Evolutionary conservation across 1,284 basidiomycete genomes (phyloP).

Genomic region (Stygiomarasmius scandens): DNA sequence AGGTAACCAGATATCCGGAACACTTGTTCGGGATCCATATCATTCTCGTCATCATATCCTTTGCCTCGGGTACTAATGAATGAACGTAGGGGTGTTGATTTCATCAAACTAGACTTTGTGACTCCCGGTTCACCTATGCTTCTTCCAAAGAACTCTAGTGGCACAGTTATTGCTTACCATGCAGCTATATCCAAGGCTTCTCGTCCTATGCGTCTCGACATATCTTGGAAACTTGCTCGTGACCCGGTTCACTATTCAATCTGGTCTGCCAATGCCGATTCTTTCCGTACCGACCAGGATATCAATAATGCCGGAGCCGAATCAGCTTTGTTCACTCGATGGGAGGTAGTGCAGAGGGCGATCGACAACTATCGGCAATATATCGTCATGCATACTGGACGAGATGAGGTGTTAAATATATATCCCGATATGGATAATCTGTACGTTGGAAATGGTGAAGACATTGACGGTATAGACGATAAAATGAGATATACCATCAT

Average conservation of each 20-base stretch:
- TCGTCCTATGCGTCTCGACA: constrained; percentile 15
- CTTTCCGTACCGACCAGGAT: constrained; percentile 17
- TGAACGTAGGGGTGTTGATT: constrained; percentile 15
- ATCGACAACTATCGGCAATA: constrained; percentile 17
- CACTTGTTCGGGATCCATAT: too few species aligned
- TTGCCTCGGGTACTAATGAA: too few species aligned
- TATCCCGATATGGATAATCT: constrained; percentile 18
- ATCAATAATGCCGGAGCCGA: constrained; percentile 15
- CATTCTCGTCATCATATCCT: too few species aligned
- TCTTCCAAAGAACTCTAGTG: constrained; percentile 10
- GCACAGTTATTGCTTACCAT: constrained; percentile 11
- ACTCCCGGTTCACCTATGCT: constrained; percentile 14
- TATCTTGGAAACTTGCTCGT: constrained; percentile 17
- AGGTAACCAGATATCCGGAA: too few species aligned
- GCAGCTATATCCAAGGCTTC: constrained; percentile 6
- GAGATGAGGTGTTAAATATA: constrained; percentile 11
- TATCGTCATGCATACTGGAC: not conserved
- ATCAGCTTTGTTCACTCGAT: constrained; percentile 4
- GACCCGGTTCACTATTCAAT: constrained; percentile 9
- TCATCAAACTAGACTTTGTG: constrained; percentile 19
- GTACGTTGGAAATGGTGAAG: constrained; percentile 12
- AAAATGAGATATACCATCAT: constrained; percentile 9
- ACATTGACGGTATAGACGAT: constrained; percentile 6
- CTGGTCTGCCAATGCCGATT: constrained; percentile 13
- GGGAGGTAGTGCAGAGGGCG: constrained; percentile 15